Evolutionary conservation across 148 eudicot species (phyloP).

Genomic region (Camellia sinensis): DNA sequence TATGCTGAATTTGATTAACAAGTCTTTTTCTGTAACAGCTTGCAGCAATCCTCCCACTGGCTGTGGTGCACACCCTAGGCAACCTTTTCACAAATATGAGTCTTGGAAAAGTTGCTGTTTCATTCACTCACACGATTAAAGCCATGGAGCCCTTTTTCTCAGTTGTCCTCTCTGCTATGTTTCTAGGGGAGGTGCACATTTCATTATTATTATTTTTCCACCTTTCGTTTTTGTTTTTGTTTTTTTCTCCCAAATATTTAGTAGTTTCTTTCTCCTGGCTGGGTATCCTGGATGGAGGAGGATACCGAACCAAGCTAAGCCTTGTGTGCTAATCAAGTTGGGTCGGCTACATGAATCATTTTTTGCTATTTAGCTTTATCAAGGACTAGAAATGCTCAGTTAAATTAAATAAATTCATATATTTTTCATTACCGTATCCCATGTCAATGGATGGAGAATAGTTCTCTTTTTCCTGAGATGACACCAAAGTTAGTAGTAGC

Average conservation of each 20-base stretch:
- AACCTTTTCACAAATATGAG: conserved; percentile 95
- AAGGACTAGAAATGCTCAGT: no score
- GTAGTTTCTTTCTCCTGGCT: conserved; percentile 2
- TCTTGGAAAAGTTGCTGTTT: conserved; percentile 91
- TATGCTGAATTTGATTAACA: background rate
- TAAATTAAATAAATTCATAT: no score
- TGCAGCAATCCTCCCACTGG: conserved; percentile 73
- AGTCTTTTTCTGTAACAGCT: conserved; percentile 49
- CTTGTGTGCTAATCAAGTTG: no score
- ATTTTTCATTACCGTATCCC: no score
- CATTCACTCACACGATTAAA: conserved; percentile 93
- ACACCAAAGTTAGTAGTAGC: background rate
- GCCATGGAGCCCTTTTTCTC: conserved; percentile 99
- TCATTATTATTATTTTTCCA: background rate
- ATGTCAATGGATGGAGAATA: no score
- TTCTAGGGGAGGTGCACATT: conserved; percentile 71
- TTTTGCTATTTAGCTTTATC: no score
- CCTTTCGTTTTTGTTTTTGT: no score
- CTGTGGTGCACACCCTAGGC: conserved; percentile 75
- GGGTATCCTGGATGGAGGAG: background rate
- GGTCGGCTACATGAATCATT: no score
- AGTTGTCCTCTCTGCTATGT: conserved; percentile 70
- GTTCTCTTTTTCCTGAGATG: background rate
- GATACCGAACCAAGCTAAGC: no score
- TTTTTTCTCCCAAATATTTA: no score